Base-by-base conservation (phyloP, 331 rosid genomes). In the Malus hybrid region DNA sequence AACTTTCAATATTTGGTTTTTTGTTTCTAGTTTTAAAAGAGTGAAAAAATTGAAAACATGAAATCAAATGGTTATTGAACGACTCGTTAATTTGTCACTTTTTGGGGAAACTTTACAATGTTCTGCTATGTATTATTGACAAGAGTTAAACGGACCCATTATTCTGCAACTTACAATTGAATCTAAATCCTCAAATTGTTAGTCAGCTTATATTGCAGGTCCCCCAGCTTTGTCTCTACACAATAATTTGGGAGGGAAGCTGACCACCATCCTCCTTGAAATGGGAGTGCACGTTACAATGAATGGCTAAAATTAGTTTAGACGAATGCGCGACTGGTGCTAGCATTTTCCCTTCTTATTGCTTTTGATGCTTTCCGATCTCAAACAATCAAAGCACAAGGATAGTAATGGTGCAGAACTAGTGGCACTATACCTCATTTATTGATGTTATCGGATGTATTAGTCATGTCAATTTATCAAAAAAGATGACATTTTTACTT, bases 181-280 rank as follows among this genome's bases (percentile, higher is more conserved):
- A 10, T 20, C 26, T 20, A 13, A 57, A 57, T 57, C 16, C 63
- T 16, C 57, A 52, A 0, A 4, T 52, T 57, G 30, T 57, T 57
- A n/a, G 10, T 10, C 10, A 57, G 63, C 16, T 20, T 22, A 1
- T 57, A 9, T 57, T 52, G 15, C 29, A 52, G 74, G 74, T 52
- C 7, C 63, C 48, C 48, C 13, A 12, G 42, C 74, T 70, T 52
- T 52, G 63, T 70, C 74, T 70, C n/a, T 19, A 29, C 29, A 53
- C 48, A 29, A 29, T 29, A 70, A 53, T 9, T 39, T 66, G 18
- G 32, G 30, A 66, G 55, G 18, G 30, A 22, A 56, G 22, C 55
- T 33, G 75, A 14, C 75, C 75, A 33, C 75, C 36, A 7, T 39
- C 44, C 44, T 0, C 44, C 11, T 39, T 9, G 44, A 2, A 39